A percentile compares a stretch with the other conserved stretches of the same genome.
These are phyloP conservation scores for Alisma plantagoaquatica DNA, from an alignment of 106 monocot genomes.

Conservation along the genomic window DNA sequence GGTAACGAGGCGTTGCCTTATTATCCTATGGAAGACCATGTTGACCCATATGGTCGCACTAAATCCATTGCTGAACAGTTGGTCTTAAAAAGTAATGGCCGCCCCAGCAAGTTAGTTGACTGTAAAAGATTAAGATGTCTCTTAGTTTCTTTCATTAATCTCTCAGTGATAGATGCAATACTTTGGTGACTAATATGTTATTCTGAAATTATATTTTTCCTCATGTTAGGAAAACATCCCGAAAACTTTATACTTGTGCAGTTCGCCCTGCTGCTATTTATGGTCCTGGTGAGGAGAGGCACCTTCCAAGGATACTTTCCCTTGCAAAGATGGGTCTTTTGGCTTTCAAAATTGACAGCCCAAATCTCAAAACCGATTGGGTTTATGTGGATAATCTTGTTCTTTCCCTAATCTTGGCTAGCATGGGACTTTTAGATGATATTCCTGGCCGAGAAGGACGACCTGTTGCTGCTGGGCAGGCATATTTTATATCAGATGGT, in stretches of 20 bases:
- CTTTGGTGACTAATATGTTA: too few relatives aligned
- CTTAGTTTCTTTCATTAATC: too few relatives aligned
- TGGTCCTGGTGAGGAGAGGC: constrained; percentile 95
- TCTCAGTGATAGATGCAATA: too few relatives aligned
- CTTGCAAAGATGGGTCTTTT: constrained; percentile 75
- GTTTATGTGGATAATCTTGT: constrained; percentile 94
- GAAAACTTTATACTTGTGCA: constrained; percentile 81
- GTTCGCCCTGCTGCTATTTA: constrained; percentile 95
- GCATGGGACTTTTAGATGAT: constrained; percentile 86
- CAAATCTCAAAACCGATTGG: constrained; percentile 83
- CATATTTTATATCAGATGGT: constrained; percentile 99
- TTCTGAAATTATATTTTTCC: constrained; percentile 1
- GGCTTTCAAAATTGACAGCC: constrained; percentile 63
- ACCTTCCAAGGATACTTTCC: constrained; percentile 76
- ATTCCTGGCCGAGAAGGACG: constrained; percentile 59
- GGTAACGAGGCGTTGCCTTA: constrained; percentile 78
- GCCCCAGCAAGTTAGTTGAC: constrained; percentile 48
- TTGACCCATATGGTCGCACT: constrained; percentile 87
- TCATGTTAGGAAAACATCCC: constrained; percentile 38
- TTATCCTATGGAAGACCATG: constrained; percentile 84
- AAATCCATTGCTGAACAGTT: constrained; percentile 92
- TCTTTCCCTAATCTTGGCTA: constrained; percentile 78
- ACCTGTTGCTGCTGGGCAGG: constrained; percentile 83
- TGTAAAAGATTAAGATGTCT: neutral
- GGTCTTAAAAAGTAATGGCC: constrained; percentile 82